A percentile compares a stretch with the other conserved stretches of the same genome.
phyloP scores from a whole-genome alignment of 495 filamentous ascomycete genomes.

The Rusavskia elegans region DNA sequence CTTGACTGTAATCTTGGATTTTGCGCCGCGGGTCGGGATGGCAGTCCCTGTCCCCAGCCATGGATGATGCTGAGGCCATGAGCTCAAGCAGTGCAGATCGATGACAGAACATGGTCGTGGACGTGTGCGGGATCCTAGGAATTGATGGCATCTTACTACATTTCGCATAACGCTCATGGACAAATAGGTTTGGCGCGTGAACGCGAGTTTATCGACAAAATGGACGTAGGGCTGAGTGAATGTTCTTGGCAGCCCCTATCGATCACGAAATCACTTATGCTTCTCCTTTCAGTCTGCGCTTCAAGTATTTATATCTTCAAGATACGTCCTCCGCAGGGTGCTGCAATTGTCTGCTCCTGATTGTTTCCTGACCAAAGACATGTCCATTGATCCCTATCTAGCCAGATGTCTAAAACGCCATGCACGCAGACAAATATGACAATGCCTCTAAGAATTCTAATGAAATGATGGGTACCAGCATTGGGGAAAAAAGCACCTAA shows the following conservation, averaged over 20 bases:
- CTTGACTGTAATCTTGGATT: constrained; percentile 37
- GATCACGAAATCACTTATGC: too few species aligned
- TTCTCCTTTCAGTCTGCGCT: too few species aligned
- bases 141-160: constrained; percentile 3
- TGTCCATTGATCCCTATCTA: too few species aligned
- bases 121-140: background rate
- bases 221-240: background rate
- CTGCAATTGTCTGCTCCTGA: too few species aligned
- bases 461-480: background rate
- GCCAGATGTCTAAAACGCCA: constrained; percentile 2
- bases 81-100: too few species aligned
- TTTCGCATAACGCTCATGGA: constrained; percentile 7
- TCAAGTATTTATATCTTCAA: too few species aligned
- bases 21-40: constrained; percentile 21
- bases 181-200: background rate
- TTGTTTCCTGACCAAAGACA: background rate
- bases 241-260: background rate
- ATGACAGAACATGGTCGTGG: too few species aligned
- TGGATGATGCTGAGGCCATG: background rate
- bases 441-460: background rate
- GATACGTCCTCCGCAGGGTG: too few species aligned
- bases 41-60: background rate
- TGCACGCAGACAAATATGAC: constrained; percentile 1
- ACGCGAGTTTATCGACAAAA: background rate
- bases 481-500: too few species aligned